A percentile compares a stretch with the other conserved stretches of the same genome.
These are phyloP conservation scores for Pestalotiopsis sp. DNA, from an alignment of 2,329 filamentous ascomycete species.

Conservation along the genomic window DNA sequence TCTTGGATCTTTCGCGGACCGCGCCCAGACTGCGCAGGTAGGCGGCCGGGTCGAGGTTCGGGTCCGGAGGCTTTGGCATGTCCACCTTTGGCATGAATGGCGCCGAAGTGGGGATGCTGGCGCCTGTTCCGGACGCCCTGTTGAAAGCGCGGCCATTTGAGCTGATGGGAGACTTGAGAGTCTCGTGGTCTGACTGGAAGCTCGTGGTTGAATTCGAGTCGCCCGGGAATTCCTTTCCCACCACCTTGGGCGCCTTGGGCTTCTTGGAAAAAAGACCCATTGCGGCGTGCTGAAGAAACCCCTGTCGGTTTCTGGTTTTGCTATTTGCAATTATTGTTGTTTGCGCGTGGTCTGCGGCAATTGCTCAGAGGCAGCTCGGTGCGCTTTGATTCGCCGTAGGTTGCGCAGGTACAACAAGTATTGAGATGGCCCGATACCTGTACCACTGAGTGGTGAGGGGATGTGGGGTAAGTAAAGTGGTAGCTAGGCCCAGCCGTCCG, in stretches of 20 bases:
- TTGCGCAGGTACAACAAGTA: neutral
- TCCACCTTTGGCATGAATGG: constrained; percentile 15
- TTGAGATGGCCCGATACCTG: neutral
- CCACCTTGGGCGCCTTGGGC: constrained; percentile 15
- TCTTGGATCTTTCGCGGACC: constrained; percentile 76
- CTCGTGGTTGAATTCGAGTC: constrained; percentile 17
- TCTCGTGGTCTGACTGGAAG: constrained; percentile 15
- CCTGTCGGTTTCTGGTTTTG: neutral
- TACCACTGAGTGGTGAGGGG: constrained; percentile 6
- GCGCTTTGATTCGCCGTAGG: constrained; percentile 9
- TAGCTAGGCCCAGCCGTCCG: neutral
- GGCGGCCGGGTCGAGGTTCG: constrained; percentile 41
- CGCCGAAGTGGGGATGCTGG: constrained; percentile 12
- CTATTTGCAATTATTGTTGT: neutral
- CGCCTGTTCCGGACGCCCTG: constrained; percentile 11
- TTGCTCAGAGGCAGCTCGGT: neutral
- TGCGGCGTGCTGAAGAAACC: neutral
- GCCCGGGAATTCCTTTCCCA: constrained; percentile 10
- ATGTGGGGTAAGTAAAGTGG: constrained; percentile 10
- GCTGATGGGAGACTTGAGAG: constrained; percentile 15
- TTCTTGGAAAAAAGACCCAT: constrained; percentile 21
- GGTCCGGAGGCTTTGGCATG: constrained; percentile 18
- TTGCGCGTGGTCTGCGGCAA: neutral
- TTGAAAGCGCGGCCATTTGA: constrained; percentile 6
- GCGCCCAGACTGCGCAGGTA: constrained; percentile 90